Percentiles rank a stretch among this genome's conserved stretches.
Evolutionary conservation across 2,329 filamentous ascomycete genomes (phyloP).

Genomic region (Chaetomium strumarium): DNA sequence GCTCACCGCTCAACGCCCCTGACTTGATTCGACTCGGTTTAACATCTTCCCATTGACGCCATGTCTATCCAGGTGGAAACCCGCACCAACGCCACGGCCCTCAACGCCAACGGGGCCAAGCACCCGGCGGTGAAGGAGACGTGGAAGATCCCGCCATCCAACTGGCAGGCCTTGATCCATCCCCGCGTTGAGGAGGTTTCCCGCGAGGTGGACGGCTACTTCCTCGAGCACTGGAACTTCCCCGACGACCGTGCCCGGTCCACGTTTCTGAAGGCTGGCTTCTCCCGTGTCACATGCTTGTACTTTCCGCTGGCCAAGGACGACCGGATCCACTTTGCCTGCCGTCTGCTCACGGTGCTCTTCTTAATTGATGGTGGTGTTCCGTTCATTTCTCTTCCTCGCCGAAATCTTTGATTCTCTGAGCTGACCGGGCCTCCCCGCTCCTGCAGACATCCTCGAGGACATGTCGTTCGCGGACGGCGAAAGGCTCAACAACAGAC

Average conservation of each 20-base stretch:
- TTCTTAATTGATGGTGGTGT: neutral
- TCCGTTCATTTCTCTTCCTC: neutral
- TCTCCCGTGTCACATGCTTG: neutral
- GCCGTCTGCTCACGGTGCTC: neutral
- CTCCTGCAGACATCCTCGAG: neutral
- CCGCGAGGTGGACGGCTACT: neutral
- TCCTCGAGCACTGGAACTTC: neutral
- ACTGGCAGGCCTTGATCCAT: neutral
- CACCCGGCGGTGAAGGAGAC: no score
- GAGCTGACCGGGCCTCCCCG: no score
- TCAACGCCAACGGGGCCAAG: no score
- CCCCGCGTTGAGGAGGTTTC: neutral
- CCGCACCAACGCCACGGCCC: no score
- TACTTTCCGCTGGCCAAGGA: neutral
- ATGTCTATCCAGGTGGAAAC: no score
- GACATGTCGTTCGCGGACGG: neutral
- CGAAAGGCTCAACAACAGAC: neutral
- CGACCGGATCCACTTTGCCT: neutral
- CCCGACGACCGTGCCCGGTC: neutral
- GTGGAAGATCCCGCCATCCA: neutral
- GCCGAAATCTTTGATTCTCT: neutral
- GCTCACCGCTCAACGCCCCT: no score
- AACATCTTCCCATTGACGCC: no score
- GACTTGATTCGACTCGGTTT: no score
- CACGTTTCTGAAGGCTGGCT: neutral